A percentile compares a stretch with the other conserved stretches of the same genome.
phyloP scores from a whole-genome alignment of 805 yeast genomes.

The Myxozyma neotropica region DNA sequence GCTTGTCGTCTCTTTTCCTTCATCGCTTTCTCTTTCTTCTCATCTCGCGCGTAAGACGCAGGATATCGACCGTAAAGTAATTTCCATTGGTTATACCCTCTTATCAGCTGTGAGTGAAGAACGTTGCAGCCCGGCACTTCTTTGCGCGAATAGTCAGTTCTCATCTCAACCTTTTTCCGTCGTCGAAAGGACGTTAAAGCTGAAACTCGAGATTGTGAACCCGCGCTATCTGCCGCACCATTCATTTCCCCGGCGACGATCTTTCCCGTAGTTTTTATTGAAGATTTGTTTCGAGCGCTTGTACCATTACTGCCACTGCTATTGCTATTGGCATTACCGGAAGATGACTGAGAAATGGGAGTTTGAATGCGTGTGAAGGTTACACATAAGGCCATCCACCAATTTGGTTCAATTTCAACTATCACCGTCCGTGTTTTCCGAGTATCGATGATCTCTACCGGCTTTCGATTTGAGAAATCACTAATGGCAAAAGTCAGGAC shows the following conservation, averaged over 20 bases:
- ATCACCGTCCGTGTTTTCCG: conserved; percentile 32
- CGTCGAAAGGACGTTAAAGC: conserved; percentile 28
- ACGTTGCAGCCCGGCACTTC: conserved; percentile 32
- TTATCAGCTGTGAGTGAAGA: conserved; percentile 27
- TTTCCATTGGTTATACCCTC: conserved; percentile 32
- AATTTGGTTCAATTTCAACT: conserved; percentile 31
- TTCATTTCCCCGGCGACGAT: conserved; percentile 1
- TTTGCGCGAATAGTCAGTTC: conserved; percentile 29
- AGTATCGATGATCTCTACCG: conserved; percentile 34
- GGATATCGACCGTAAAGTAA: conserved; percentile 27
- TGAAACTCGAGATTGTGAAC: conserved; percentile 1
- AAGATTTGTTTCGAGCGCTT: background rate
- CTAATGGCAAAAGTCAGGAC: no score
- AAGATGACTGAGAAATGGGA: conserved; percentile 8
- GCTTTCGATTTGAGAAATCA: conserved; percentile 29
- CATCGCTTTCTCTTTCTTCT: conserved; percentile 2
- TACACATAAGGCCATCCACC: conserved; percentile 33
- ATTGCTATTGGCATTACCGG: background rate
- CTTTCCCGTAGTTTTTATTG: conserved; percentile 3
- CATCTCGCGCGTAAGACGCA: conserved; percentile 16
- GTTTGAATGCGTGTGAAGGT: conserved; percentile 30
- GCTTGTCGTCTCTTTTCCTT: background rate
- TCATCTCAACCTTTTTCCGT: conserved; percentile 22
- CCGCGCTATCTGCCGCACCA: background rate
- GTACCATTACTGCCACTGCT: background rate